Conservation (phyloP, 2,329 filamentous ascomycete genomes). For the Immersiporthe knoxdaviesiana region DNA sequence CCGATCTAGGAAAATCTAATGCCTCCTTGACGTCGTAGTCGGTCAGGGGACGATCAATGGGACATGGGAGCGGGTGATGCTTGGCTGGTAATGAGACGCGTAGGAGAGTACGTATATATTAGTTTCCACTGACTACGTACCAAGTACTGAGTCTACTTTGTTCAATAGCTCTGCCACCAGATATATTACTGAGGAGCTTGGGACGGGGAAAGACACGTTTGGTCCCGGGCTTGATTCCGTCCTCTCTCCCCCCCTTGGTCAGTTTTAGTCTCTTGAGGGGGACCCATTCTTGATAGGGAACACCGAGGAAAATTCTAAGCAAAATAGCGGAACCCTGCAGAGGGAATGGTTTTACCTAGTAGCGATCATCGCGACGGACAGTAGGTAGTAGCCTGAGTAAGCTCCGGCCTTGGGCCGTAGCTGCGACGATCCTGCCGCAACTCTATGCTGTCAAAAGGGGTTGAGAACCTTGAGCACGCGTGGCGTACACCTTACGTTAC, state of each 20-base stretch:
- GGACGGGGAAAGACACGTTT: not conserved
- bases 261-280: not conserved
- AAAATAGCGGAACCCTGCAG: not conserved
- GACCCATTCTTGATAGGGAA: not conserved
- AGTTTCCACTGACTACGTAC: no score
- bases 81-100: not conserved
- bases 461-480: not conserved
- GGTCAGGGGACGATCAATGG: no score
- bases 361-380: not conserved
- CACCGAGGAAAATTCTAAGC: not conserved
- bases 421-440: not conserved
- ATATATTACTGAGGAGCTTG: not conserved
- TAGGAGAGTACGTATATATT: not conserved
- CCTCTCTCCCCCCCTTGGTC: not conserved
- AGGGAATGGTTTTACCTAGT: not conserved
- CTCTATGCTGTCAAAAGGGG: not conserved
- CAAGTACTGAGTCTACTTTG: no score
- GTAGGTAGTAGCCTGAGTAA: not conserved
- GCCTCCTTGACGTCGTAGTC: not conserved
- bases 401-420: not conserved
- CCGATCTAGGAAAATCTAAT: no score
- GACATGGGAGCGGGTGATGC: no score
- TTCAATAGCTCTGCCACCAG: no score
- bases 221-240: not conserved
- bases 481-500: no score